These are phyloP conservation scores for Nothophaeocryptopus gaeumannii DNA, from an alignment of 2,329 filamentous ascomycete species.

Conservation along the genomic window DNA sequence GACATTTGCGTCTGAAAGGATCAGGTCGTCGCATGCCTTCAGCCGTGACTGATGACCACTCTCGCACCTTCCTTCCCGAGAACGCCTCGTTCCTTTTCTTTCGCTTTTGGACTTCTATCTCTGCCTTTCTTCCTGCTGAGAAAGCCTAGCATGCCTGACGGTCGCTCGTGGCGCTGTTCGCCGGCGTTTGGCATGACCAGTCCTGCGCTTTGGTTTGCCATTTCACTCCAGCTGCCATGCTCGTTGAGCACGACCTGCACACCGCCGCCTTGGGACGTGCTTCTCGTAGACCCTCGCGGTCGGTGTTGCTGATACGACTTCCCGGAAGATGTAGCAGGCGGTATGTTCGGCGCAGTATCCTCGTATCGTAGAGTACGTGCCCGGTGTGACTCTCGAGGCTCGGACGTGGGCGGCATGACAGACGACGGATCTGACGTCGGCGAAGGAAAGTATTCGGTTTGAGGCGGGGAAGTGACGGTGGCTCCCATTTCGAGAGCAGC, in stretches of 20 bases:
- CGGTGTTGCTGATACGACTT: conserved; percentile 32
- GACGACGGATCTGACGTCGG: conserved; percentile 15
- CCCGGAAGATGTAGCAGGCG: conserved; percentile 19
- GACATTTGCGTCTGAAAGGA: background rate
- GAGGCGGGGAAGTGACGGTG: conserved; percentile 16
- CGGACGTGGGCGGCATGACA: conserved; percentile 3
- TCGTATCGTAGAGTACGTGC: conserved; percentile 29
- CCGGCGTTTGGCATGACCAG: conserved; percentile 55
- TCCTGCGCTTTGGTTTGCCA: conserved; percentile 79
- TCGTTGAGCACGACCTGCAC: conserved; percentile 90
- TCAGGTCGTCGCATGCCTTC: conserved; percentile 1
- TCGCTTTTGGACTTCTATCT: conserved; percentile 88
- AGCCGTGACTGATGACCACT: conserved; percentile 42
- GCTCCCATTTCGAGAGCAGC: conserved; percentile 20
- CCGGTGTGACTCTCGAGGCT: conserved; percentile 23
- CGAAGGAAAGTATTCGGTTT: conserved; percentile 29
- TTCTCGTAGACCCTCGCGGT: conserved; percentile 62
- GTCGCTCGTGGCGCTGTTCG: conserved; percentile 44
- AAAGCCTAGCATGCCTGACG: conserved; percentile 87
- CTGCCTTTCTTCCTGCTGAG: conserved; percentile 84
- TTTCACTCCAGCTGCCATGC: conserved; percentile 83
- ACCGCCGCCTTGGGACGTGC: conserved; percentile 75
- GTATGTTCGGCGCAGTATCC: conserved; percentile 19
- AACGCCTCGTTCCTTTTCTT: conserved; percentile 73
- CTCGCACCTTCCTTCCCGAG: conserved; percentile 92